Base-by-base conservation (phyloP, 306 rosid genomes). In the Citrullus mucosospermus region DNA sequence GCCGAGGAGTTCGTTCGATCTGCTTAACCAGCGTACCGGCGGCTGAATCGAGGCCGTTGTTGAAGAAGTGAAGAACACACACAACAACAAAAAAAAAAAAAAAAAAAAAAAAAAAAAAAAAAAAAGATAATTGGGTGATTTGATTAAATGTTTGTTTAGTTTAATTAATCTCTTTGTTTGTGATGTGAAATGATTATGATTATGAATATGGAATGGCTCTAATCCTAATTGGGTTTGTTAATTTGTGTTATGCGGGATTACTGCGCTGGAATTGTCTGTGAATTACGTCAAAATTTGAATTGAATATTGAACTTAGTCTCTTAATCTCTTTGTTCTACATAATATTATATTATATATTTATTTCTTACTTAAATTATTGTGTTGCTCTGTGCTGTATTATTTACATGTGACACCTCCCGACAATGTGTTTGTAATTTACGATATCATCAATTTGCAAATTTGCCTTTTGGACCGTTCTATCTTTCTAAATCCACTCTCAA, bases 1-100 rank as follows among this genome's bases (percentile, higher is more conserved):
- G 46, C 80, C 81, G 57, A 81, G 88, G 80, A 85, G 80, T 46
- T 80, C 88, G 39, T 90, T 81, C 78, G 82, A 80, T 79, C 88
- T 84, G 44, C 74, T 87, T 62, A 84, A 72, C 66, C 81, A 41
- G 53, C 82, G 86, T 67, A 77, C 78, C n/a, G 67, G 54, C 75
- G 85, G 79, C 7, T 79, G 75, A 87, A 54, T 46, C 77, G 55
- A 73, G 28, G 36, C 32, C 71, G 56, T 41, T 30, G 28, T 41
- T 0, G 34, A 30, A 60, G 59, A 5, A 28, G n/a, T 25, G 28
- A 25, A 25, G 28, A 25, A 25, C 28, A 1, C 28, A 25, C 28
- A 25, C 28, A 25, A n/a, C n/a, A n/a, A n/a, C n/a, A n/a, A n/a
- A 25, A 25, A 25, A 25, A 25, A 1, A 25, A 25, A 25, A 25